Percentiles rank a stretch among this genome's conserved stretches.
Conservation (phyloP, 1,284 basidiomycete species). For the Malassezia cuniculi region DNA sequence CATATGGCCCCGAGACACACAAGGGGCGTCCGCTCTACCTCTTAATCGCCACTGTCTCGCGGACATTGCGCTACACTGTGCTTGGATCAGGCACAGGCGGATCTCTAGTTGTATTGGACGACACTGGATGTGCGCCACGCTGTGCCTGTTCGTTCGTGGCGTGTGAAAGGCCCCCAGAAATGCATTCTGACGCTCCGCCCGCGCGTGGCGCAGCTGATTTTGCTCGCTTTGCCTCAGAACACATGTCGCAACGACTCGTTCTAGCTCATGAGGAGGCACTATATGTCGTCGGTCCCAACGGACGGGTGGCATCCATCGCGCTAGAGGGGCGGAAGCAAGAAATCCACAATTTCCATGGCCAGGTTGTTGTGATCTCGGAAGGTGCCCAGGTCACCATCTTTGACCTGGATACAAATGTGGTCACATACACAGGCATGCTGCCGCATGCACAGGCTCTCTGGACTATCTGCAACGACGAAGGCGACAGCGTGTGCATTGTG, state of each 20-base stretch:
- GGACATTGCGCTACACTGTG: slow-evolving; percentile 63
- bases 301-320: slow-evolving; percentile 71
- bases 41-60: slow-evolving; percentile 75
- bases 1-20: too few species aligned
- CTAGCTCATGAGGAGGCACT: slow-evolving; percentile 85
- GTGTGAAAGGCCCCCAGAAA: slow-evolving; percentile 2
- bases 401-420: slow-evolving; percentile 81
- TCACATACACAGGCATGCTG: slow-evolving; percentile 53
- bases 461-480: slow-evolving; percentile 6
- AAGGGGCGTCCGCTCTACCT: slow-evolving; percentile 59
- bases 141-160: slow-evolving; percentile 53
- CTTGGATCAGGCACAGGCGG: slow-evolving; percentile 60
- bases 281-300: slow-evolving; percentile 70
- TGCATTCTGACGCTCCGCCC: too few species aligned
- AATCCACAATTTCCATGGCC: slow-evolving; percentile 24
- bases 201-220: neutral
- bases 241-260: slow-evolving; percentile 64
- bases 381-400: slow-evolving; percentile 70
- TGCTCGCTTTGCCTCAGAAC: slow-evolving; percentile 36
- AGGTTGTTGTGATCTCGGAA: slow-evolving; percentile 59
- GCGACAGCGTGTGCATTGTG: too few species aligned
- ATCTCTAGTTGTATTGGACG: slow-evolving; percentile 61
- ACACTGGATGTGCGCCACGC: slow-evolving; percentile 67
- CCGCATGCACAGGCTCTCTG: slow-evolving; percentile 7
- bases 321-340: slow-evolving; percentile 36